Conservation (phyloP, 768 basidiomycete genomes). For the Tulasnella sp. region DNA sequence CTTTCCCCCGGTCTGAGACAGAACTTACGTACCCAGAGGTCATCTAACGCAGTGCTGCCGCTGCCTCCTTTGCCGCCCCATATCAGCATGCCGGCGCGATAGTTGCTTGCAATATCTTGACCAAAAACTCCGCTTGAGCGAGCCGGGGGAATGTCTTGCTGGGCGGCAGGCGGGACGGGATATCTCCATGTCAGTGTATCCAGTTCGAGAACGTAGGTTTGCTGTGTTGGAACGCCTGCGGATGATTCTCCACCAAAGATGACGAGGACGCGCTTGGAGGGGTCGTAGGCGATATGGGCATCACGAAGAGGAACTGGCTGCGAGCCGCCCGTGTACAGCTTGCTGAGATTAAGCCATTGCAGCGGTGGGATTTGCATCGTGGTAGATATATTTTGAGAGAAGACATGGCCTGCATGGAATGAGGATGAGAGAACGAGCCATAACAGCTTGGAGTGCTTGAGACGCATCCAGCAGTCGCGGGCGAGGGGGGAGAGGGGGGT, state of each 20-base stretch:
- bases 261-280: slow-evolving; percentile 18
- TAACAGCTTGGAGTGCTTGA: neutral
- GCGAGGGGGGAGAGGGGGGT: neutral
- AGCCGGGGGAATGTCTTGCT: slow-evolving; percentile 34
- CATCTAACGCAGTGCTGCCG: slow-evolving; percentile 41
- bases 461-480: slow-evolving; percentile 14
- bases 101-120: slow-evolving; percentile 70
- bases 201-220: slow-evolving; percentile 48
- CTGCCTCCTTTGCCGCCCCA: slow-evolving; percentile 60
- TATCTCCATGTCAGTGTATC: slow-evolving; percentile 51
- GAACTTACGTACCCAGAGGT: slow-evolving; percentile 59
- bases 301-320: slow-evolving; percentile 16
- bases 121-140: slow-evolving; percentile 44
- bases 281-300: slow-evolving; percentile 21
- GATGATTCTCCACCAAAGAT: slow-evolving; percentile 23
- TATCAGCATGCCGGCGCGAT: slow-evolving; percentile 66
- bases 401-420: neutral
- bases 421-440: slow-evolving; percentile 2
- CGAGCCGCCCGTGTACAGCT: neutral
- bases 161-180: slow-evolving; percentile 51
- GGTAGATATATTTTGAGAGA: slow-evolving; percentile 12
- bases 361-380: slow-evolving; percentile 11
- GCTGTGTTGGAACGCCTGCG: slow-evolving; percentile 20
- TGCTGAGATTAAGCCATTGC: slow-evolving; percentile 18
- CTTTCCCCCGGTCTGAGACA: neutral